Percentiles rank a stretch among this genome's conserved stretches.
Evolutionary conservation across 116 monocot species (phyloP).

Genomic region (Trichopus zeylanicus): DNA sequence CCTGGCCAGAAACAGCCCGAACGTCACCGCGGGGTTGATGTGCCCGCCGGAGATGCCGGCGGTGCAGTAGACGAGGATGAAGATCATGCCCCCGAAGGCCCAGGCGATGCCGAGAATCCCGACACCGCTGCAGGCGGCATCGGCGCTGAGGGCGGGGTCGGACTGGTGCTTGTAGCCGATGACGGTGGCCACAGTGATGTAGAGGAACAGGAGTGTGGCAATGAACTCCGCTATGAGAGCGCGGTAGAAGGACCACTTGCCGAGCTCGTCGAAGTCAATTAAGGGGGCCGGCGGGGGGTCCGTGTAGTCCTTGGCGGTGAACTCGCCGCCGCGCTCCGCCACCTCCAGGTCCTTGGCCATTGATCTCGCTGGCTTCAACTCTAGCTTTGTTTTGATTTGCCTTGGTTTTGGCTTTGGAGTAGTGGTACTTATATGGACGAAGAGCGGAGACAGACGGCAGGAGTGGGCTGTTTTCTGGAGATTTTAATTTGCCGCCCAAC

Average conservation of each 20-base stretch:
- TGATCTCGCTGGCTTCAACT: too few relatives aligned
- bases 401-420: too few relatives aligned
- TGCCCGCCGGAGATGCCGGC: constrained; percentile 59
- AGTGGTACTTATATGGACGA: too few relatives aligned
- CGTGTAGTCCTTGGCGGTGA: constrained; percentile 4
- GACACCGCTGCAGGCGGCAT: constrained; percentile 49
- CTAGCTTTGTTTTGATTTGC: too few relatives aligned
- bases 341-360: too few relatives aligned
- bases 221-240: constrained; percentile 8
- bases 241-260: constrained; percentile 9
- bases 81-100: constrained; percentile 72
- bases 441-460: too few relatives aligned
- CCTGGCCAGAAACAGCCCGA: too few relatives aligned
- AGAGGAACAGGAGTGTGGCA: constrained; percentile 7
- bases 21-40: too few relatives aligned
- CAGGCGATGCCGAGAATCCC: constrained; percentile 74
- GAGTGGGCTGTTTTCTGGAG: too few relatives aligned
- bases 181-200: constrained; percentile 10
- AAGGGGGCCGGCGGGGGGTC: constrained; percentile 8
- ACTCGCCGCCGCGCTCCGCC: too few relatives aligned
- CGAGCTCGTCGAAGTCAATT: background rate
- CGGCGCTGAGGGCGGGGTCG: constrained; percentile 2
- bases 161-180: constrained; percentile 12
- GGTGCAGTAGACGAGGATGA: constrained; percentile 68
- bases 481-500: too few relatives aligned